phyloP scores from a whole-genome alignment of 345 rosid species.

The Populus euphratica region DNA sequence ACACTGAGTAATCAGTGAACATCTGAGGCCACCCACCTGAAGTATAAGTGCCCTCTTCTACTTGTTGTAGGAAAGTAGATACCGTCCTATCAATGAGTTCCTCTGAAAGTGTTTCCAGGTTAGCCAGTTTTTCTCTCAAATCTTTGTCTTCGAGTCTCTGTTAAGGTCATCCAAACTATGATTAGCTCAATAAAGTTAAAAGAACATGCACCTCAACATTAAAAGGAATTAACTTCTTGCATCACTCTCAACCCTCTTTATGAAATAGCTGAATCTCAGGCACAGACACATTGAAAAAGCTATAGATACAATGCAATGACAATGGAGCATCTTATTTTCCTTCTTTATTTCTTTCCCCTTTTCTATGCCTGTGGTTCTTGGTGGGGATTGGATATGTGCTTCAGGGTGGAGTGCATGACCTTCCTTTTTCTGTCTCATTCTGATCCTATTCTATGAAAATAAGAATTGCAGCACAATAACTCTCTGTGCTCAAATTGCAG shows the following conservation, averaged over 20 bases:
- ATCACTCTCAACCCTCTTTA: background rate
- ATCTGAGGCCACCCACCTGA: conserved; percentile 90
- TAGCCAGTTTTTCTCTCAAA: conserved; percentile 54
- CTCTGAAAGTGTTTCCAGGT: conserved; percentile 58
- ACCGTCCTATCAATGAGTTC: conserved; percentile 57
- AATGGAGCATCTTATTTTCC: background rate
- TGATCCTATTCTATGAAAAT: background rate
- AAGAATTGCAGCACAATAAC: background rate
- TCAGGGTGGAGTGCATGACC: background rate
- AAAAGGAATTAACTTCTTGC: background rate
- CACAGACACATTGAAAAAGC: background rate
- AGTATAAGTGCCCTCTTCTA: conserved; percentile 67
- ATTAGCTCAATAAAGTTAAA: conserved; percentile 1
- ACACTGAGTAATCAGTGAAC: conserved; percentile 75
- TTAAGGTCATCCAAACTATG: conserved; percentile 5
- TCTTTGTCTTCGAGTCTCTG: conserved; percentile 65
- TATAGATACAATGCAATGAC: background rate
- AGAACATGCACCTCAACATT: background rate
- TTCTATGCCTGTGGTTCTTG: background rate
- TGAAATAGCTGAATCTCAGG: background rate
- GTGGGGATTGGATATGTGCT: background rate
- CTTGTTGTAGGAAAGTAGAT: conserved; percentile 66
- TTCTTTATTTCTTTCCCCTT: background rate
- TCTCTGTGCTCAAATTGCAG: background rate
- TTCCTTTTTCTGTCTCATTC: background rate